Evolutionary conservation across 495 filamentous ascomycete species (phyloP).

Genomic region (Penicillium crystallinum): DNA sequence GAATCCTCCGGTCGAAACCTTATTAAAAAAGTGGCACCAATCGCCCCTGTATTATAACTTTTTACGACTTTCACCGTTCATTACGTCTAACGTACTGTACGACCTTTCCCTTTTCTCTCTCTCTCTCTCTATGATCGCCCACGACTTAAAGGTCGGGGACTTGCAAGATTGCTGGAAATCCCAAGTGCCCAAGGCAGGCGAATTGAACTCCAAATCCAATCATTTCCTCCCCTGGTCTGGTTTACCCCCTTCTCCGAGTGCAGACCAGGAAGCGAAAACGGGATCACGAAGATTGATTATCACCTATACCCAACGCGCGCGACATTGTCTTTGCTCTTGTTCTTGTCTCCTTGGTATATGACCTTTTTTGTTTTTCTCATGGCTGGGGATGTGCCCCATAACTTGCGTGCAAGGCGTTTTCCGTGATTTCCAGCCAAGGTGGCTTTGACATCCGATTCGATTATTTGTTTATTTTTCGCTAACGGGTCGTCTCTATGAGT

Average conservation of each 20-base stretch:
- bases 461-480: not conserved
- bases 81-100: conserved; percentile 14
- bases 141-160: conserved; percentile 1
- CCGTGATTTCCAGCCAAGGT: not conserved
- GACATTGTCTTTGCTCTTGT: not conserved
- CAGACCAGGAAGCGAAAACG: not conserved
- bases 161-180: not conserved
- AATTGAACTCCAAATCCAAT: conserved; percentile 2
- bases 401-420: not conserved
- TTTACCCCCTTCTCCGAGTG: not conserved
- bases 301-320: conserved; percentile 9
- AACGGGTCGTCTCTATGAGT: not conserved
- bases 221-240: not conserved
- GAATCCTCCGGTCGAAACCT: not conserved
- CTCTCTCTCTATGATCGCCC: conserved; percentile 5
- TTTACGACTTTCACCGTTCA: conserved; percentile 16
- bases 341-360: not conserved
- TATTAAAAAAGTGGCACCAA: not conserved
- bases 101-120: conserved; percentile 3
- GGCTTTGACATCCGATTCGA: not conserved
- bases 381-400: not conserved
- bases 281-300: conserved; percentile 11
- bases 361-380: not conserved
- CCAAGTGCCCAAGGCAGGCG: not conserved
- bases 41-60: conserved; percentile 14